phyloP scores from a whole-genome alignment of 2,329 filamentous ascomycete genomes.

The Clathrospora elynae region DNA sequence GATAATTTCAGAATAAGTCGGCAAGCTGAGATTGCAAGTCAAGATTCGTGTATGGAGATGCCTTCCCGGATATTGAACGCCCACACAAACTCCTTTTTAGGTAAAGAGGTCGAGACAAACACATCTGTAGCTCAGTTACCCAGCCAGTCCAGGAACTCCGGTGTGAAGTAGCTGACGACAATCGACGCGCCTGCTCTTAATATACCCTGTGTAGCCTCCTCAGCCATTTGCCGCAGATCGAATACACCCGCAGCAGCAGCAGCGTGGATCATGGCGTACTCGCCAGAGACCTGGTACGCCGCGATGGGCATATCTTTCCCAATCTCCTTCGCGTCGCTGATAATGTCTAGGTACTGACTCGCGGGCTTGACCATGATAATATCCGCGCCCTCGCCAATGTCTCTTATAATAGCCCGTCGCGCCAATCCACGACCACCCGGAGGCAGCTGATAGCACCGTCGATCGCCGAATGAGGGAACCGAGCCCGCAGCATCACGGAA shows the following conservation, averaged over 20 bases:
- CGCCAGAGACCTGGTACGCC: constrained; percentile 95
- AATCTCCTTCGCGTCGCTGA: constrained; percentile 94
- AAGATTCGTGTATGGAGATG: too few species aligned
- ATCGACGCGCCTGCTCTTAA: constrained; percentile 91
- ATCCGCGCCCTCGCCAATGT: constrained; percentile 92
- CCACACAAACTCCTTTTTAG: too few species aligned
- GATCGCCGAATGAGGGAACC: constrained; percentile 87
- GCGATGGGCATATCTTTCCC: constrained; percentile 90
- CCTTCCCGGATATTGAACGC: too few species aligned
- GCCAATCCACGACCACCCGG: constrained; percentile 90
- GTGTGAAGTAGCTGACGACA: constrained; percentile 91
- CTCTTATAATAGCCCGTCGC: constrained; percentile 83
- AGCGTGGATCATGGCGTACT: constrained; percentile 97
- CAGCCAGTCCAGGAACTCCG: constrained; percentile 72
- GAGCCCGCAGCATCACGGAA: constrained; percentile 97
- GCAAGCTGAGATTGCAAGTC: too few species aligned
- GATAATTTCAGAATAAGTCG: too few species aligned
- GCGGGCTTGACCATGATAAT: constrained; percentile 99
- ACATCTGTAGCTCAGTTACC: too few species aligned
- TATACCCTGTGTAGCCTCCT: constrained; percentile 93
- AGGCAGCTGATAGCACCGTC: constrained; percentile 95
- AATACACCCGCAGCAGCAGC: constrained; percentile 96
- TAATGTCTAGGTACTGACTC: constrained; percentile 94
- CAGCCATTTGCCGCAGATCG: constrained; percentile 90
- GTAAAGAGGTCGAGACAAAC: too few species aligned